phyloP scores from a whole-genome alignment of 73 alveolate species.

The Halteria grandinella region DNA sequence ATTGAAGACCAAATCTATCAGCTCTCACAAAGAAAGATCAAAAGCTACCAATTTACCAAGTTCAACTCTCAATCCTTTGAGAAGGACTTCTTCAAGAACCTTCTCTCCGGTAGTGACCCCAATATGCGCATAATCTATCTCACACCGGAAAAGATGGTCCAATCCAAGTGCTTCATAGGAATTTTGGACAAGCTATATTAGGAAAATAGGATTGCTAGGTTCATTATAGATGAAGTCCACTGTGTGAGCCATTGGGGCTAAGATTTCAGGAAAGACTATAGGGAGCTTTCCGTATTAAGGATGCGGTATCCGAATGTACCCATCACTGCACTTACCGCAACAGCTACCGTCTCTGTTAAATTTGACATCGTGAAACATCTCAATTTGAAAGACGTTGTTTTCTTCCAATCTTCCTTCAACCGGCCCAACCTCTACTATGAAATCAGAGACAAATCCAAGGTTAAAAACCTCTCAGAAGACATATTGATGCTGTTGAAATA shows the following conservation, averaged over 20 bases:
- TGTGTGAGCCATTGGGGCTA: constrained; percentile 99
- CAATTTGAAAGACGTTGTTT: constrained; percentile 80
- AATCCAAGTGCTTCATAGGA: constrained; percentile 43
- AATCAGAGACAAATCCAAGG: constrained; percentile 75
- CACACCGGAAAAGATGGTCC: constrained; percentile 78
- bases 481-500: constrained; percentile 70
- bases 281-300: constrained; percentile 80
- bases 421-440: constrained; percentile 91
- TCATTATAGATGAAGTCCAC: constrained; percentile 99
- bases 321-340: constrained; percentile 97
- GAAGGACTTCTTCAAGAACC: constrained; percentile 6
- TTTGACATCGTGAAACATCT: constrained; percentile 93
- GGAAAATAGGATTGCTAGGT: constrained; percentile 70
- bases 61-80: background rate
- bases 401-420: constrained; percentile 91
- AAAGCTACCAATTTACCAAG: constrained; percentile 5
- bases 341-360: constrained; percentile 96
- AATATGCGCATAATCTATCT: constrained; percentile 51
- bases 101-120: constrained; percentile 8
- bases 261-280: constrained; percentile 97
- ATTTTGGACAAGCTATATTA: constrained; percentile 54
- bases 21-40: background rate
- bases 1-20: constrained; percentile 83
- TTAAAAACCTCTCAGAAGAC: constrained; percentile 76
- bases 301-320: constrained; percentile 93